Percentiles rank a stretch among this genome's conserved stretches.
Conservation (phyloP, 176 grass and related monocot species). For the Tillandsia fasciculata region DNA sequence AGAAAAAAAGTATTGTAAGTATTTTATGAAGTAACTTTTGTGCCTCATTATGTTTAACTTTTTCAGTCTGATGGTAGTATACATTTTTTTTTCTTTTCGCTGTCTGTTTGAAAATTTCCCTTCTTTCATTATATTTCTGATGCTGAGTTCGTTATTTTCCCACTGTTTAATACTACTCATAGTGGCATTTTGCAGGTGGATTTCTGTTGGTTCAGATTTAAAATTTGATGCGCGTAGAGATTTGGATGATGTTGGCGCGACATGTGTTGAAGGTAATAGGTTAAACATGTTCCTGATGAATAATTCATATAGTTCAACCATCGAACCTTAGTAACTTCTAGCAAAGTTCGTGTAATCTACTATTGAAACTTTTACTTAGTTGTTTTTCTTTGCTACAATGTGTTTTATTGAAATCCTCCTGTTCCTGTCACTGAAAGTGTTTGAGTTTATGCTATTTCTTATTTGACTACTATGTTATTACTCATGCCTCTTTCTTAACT, state of each 20-base stretch:
- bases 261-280: conserved; percentile 67
- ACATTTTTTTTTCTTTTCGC: neutral
- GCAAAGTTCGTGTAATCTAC: too few species aligned
- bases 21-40: conserved; percentile 9
- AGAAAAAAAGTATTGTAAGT: conserved; percentile 88
- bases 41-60: neutral
- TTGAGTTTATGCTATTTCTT: too few species aligned
- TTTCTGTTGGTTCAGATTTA: conserved; percentile 92
- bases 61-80: neutral
- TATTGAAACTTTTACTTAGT: too few species aligned
- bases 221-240: conserved; percentile 95
- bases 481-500: too few species aligned
- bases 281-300: neutral
- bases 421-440: too few species aligned
- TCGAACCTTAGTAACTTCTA: too few species aligned
- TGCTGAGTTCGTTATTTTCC: too few species aligned
- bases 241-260: conserved; percentile 96
- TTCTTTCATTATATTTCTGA: neutral
- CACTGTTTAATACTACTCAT: neutral
- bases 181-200: conserved; percentile 55
- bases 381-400: too few species aligned
- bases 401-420: too few species aligned
- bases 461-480: too few species aligned
- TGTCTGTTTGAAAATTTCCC: neutral
- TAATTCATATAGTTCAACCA: neutral